Conservation (phyloP, 208 protist genomes). For the Acanthamoeba lenticulata region DNA sequence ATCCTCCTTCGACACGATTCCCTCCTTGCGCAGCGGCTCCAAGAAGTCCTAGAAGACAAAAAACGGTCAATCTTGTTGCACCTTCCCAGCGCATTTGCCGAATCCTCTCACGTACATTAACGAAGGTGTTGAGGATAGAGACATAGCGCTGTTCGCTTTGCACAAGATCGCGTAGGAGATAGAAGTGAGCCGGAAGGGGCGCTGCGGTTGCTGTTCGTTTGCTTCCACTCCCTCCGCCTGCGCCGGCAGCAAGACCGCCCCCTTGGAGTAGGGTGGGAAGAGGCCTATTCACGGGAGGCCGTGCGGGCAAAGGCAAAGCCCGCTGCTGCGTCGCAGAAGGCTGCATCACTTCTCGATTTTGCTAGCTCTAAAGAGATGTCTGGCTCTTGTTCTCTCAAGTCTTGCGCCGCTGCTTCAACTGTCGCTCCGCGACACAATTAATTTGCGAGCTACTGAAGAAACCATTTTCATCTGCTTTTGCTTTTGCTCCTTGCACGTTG, state of each 20-base stretch:
- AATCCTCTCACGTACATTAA: not conserved
- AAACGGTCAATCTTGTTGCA: not conserved
- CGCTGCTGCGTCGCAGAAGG: not conserved
- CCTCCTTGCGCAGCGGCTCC: constrained; percentile 10
- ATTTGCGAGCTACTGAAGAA: too few species aligned
- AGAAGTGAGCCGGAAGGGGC: constrained; percentile 3
- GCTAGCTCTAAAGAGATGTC: too few species aligned
- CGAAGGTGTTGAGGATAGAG: not conserved
- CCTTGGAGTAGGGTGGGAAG: not conserved
- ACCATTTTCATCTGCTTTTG: too few species aligned
- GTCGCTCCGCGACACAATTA: too few species aligned
- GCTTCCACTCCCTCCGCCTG: too few species aligned
- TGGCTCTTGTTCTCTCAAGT: too few species aligned
- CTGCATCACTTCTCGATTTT: too few species aligned
- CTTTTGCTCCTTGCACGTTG: too few species aligned
- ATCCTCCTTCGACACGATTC: not conserved
- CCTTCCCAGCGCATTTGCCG: not conserved
- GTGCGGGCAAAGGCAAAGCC: not conserved
- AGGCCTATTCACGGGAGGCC: not conserved
- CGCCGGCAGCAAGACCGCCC: not conserved
- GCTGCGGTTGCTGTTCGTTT: too few species aligned
- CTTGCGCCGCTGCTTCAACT: too few species aligned
- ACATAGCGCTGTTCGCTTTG: constrained; percentile 38
- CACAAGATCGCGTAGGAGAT: not conserved
- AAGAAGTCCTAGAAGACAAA: not conserved